These are phyloP conservation scores for Vicia sativa DNA, from an alignment of 306 rosid genomes.

Conservation along the genomic window DNA sequence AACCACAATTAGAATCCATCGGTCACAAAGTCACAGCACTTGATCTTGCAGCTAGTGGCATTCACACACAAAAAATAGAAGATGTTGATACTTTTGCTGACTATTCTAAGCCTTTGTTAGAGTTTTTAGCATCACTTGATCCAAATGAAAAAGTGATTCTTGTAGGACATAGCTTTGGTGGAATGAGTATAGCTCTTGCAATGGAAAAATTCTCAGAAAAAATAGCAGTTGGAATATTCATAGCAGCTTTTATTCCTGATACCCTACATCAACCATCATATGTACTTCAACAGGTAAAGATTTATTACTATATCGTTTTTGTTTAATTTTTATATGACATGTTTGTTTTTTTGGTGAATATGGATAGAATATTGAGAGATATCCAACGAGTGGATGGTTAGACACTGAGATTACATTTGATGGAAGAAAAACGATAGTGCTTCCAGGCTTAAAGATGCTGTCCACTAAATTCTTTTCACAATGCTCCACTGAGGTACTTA, in stretches of 20 bases:
- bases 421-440: conserved; percentile 44
- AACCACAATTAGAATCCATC: conserved; percentile 47
- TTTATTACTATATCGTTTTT: background rate
- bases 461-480: conserved; percentile 51
- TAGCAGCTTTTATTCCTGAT: conserved; percentile 64
- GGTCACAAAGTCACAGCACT: conserved; percentile 61
- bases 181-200: conserved; percentile 60
- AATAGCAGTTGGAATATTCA: conserved; percentile 48
- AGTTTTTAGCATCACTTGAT: conserved; percentile 47
- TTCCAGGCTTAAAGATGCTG: conserved; percentile 45
- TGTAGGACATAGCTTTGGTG: conserved; percentile 79
- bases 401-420: conserved; percentile 39
- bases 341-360: no score
- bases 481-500: conserved; percentile 54
- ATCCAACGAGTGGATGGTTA: conserved; percentile 38
- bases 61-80: conserved; percentile 40
- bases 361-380: conserved; percentile 34
- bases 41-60: conserved; percentile 60
- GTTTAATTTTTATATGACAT: no score
- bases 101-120: conserved; percentile 61
- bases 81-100: conserved; percentile 47
- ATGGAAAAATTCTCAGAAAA: conserved; percentile 58
- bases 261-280: conserved; percentile 54
- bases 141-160: conserved; percentile 58
- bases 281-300: conserved; percentile 42